A percentile compares a stretch with the other conserved stretches of the same genome.
phyloP scores from a whole-genome alignment of 495 filamentous ascomycete genomes.

The Letharia columbiana region DNA sequence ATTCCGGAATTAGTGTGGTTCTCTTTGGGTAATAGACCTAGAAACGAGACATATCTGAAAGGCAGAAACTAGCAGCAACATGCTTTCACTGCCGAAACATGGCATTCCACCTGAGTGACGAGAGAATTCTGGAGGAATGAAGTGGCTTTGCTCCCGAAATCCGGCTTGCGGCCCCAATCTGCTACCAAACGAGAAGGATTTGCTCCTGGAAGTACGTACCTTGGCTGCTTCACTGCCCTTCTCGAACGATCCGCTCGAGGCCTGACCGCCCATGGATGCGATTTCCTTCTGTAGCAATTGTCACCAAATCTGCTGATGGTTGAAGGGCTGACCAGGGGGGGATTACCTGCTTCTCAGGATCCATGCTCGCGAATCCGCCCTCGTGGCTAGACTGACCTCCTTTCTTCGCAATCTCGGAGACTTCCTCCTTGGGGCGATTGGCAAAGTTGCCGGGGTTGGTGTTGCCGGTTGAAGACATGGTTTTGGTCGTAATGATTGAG shows the following conservation, averaged over 20 bases:
- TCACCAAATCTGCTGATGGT: not conserved
- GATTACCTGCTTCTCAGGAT: slow-evolving; percentile 44
- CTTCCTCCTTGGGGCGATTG: slow-evolving; percentile 53
- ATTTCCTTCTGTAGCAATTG: slow-evolving; percentile 32
- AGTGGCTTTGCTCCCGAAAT: too few species aligned
- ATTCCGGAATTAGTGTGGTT: too few species aligned
- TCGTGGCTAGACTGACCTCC: slow-evolving; percentile 31
- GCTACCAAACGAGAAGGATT: too few species aligned
- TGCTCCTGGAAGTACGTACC: too few species aligned
- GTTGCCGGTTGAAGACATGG: slow-evolving; percentile 28
- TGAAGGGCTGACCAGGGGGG: not conserved
- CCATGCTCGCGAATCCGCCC: slow-evolving; percentile 31
- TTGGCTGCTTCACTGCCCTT: slow-evolving; percentile 37
- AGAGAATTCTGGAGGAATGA: too few species aligned
- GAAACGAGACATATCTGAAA: too few species aligned
- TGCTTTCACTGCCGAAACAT: too few species aligned
- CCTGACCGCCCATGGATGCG: slow-evolving; percentile 47
- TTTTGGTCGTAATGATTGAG: slow-evolving; percentile 7
- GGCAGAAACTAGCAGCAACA: too few species aligned
- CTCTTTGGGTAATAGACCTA: too few species aligned
- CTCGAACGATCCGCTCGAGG: slow-evolving; percentile 42
- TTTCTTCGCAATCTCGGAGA: slow-evolving; percentile 44
- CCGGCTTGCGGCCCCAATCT: too few species aligned
- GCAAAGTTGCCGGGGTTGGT: slow-evolving; percentile 57
- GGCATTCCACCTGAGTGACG: too few species aligned